A percentile compares a stretch with the other conserved stretches of the same genome.
phyloP scores from a whole-genome alignment of 495 filamentous ascomycete species.

The Immersiella caudata region DNA sequence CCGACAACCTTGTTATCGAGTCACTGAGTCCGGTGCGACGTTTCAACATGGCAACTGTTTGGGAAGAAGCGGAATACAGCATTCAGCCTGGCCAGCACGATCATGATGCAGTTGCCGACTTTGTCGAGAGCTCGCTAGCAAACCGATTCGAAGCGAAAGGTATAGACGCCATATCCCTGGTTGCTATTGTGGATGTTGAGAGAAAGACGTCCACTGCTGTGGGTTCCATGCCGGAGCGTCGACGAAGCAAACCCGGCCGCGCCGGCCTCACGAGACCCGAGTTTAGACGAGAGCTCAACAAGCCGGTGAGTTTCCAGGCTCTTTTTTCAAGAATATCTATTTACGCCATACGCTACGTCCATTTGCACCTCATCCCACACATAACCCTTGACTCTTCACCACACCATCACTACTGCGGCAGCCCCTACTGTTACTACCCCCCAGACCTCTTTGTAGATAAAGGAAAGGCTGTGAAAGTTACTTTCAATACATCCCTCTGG shows the following conservation, averaged over 20 bases:
- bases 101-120: neutral
- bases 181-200: neutral
- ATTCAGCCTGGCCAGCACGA: neutral
- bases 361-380: no score
- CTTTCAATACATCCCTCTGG: no score
- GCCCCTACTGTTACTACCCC: no score
- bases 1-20: neutral
- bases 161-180: neutral
- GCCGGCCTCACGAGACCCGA: neutral
- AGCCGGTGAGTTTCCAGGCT: neutral
- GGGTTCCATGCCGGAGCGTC: neutral
- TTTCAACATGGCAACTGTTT: neutral
- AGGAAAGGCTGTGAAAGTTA: no score
- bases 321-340: no score
- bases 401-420: no score
- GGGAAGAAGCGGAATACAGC: neutral
- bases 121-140: neutral
- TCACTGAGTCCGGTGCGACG: neutral
- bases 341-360: no score
- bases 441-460: no score
- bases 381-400: no score
- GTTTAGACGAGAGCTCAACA: neutral
- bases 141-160: neutral
- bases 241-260: neutral
- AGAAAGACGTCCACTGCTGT: neutral